Percentiles rank a stretch among this genome's conserved stretches.
phyloP scores from a whole-genome alignment of 306 rosid genomes.

The Begonia fuchsioides region DNA sequence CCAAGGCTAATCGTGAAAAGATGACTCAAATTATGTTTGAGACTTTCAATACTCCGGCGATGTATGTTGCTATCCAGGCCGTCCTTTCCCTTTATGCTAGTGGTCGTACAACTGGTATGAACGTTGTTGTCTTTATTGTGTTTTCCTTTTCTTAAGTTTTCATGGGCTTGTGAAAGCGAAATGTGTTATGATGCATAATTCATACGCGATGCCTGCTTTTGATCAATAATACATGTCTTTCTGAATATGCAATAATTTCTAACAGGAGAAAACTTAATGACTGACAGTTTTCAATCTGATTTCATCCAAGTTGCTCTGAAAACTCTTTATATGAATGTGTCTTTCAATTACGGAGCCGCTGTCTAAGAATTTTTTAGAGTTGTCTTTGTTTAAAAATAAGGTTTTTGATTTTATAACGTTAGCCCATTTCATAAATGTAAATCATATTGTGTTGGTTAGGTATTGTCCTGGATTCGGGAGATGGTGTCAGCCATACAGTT shows the following conservation, averaged over 20 bases:
- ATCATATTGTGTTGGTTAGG: conserved; percentile 26
- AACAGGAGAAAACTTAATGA: too few relatives aligned
- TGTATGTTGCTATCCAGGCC: conserved; percentile 95
- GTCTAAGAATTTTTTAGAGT: neutral
- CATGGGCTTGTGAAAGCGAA: too few relatives aligned
- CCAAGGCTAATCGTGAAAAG: conserved; percentile 93
- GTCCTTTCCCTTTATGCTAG: conserved; percentile 97
- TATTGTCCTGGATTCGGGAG: conserved; percentile 90
- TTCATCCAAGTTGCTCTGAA: neutral
- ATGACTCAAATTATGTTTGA: conserved; percentile 97
- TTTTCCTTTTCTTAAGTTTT: too few relatives aligned
- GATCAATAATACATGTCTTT: too few relatives aligned
- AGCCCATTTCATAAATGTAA: neutral
- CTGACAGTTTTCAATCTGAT: too few relatives aligned
- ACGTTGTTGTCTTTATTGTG: conserved; percentile 8
- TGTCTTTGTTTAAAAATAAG: neutral
- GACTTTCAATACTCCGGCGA: conserved; percentile 90
- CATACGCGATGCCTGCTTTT: too few relatives aligned
- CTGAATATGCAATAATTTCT: too few relatives aligned
- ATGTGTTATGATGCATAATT: too few relatives aligned
- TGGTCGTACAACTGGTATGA: conserved; percentile 90
- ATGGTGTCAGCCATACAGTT: conserved; percentile 99
- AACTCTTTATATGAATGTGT: neutral
- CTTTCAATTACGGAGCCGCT: too few relatives aligned
- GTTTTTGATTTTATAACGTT: neutral